Evolutionary conservation across 768 basidiomycete species (phyloP).

Genomic region (Boletus pseudopeckii): DNA sequence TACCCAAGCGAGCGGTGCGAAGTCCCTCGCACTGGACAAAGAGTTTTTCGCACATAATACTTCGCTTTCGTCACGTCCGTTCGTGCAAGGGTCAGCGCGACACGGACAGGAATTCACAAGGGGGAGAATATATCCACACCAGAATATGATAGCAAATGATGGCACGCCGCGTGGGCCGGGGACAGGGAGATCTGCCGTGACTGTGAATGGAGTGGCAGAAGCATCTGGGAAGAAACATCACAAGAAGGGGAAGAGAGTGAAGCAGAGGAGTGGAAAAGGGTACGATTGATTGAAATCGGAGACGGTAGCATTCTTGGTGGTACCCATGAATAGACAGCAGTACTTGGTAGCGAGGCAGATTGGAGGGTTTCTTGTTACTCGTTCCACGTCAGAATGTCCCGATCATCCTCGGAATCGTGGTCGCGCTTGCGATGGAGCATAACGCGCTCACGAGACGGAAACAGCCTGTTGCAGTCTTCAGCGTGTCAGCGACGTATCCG

Average conservation of each 20-base stretch:
- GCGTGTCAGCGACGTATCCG: not conserved
- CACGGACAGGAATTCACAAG: slow-evolving; percentile 63
- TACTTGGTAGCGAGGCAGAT: not conserved
- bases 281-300: slow-evolving; percentile 55
- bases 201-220: slow-evolving; percentile 37
- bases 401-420: slow-evolving; percentile 55
- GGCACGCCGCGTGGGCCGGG: slow-evolving; percentile 57
- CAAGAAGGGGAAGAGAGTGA: slow-evolving; percentile 76
- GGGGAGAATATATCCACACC: slow-evolving; percentile 73
- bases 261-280: slow-evolving; percentile 90
- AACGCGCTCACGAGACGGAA: slow-evolving; percentile 64
- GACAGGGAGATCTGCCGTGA: slow-evolving; percentile 39
- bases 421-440: slow-evolving; percentile 73
- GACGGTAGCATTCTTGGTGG: not conserved
- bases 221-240: slow-evolving; percentile 72
- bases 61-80: slow-evolving; percentile 54
- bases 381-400: slow-evolving; percentile 72
- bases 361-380: slow-evolving; percentile 30
- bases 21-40: slow-evolving; percentile 69
- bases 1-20: slow-evolving; percentile 38
- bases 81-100: slow-evolving; percentile 57
- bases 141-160: slow-evolving; percentile 74
- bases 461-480: slow-evolving; percentile 66
- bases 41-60: slow-evolving; percentile 72
- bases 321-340: not conserved